phyloP scores from a whole-genome alignment of 2,329 filamentous ascomycete genomes.

The Claviceps purpurea region DNA sequence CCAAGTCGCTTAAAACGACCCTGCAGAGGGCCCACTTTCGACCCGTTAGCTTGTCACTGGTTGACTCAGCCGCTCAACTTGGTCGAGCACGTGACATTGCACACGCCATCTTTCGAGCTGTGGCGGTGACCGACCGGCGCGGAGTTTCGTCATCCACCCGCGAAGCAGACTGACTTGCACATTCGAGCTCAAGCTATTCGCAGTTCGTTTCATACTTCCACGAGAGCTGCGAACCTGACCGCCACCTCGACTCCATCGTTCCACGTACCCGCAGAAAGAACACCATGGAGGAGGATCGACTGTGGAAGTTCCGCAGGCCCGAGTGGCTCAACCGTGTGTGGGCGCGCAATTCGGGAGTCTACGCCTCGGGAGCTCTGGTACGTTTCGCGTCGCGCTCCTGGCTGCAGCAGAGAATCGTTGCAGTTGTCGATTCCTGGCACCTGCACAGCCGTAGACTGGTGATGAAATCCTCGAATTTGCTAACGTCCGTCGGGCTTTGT shows the following conservation, averaged over 20 bases:
- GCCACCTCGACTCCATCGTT: not conserved
- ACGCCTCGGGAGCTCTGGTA: conserved; percentile 49
- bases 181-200: not conserved
- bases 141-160: not conserved
- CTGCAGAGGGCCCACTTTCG: no score
- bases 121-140: not conserved
- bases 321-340: conserved; percentile 54
- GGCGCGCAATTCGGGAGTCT: conserved; percentile 51
- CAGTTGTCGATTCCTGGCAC: not conserved
- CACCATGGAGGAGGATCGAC: conserved; percentile 49
- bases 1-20: no score
- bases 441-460: not conserved
- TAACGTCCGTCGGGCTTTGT: not conserved
- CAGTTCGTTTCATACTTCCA: not conserved
- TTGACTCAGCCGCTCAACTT: no score
- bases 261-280: not conserved
- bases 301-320: conserved; percentile 54
- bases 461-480: not conserved
- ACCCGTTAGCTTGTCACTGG: no score
- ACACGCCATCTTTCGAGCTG: not conserved
- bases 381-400: conserved; percentile 14
- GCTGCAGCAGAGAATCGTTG: no score
- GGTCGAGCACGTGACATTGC: no score
- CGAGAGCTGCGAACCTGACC: not conserved
- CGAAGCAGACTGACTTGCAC: not conserved